Base-by-base conservation (phyloP, 345 rosid genomes). In the Ailanthus altissimus region DNA sequence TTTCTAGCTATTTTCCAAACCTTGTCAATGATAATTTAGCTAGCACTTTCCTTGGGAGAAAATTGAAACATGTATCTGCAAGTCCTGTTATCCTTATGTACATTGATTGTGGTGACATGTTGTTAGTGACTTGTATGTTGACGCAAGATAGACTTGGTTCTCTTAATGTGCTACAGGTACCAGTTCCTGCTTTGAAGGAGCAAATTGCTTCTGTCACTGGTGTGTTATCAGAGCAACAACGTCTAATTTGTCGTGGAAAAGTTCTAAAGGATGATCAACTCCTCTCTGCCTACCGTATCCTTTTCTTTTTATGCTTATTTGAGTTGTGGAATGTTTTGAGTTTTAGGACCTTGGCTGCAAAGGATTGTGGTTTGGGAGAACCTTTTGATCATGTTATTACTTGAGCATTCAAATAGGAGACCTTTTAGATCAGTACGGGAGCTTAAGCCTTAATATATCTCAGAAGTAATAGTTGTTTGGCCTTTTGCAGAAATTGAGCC, bases 231-330 rank as follows among this genome's bases (percentile, higher is more conserved):
- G 94, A 92, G 70, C 94, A 92, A 81, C 94, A 92, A 50, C 87
- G 97, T 42, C 78, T 92, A 38, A 92, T 92, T 75, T 92, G 97
- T 75, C 92, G 97, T n/a, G 97, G 97, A 76, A 92, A 82, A 81
- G 92, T 92, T 60, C 75, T 92, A 68, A 92, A 87, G 81, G 97
- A 92, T 72, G 94, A 92, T 74, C 92, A 92, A 67, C 90, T 92
- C 14, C 94, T 92, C 62, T 92, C 97, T 76, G 97, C 97, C 26
- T 90, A 92, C 73, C 92, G 97, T 92, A 92, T 92, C 97, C 90
- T 84, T 80, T 62, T 67, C 70, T 32, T n/a, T 70, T 58, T 23
- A 42, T 32, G 36, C 43, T 0, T 76, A 50, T 25, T 23, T 60
- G 43, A 45, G 70, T 72, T 20, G 63, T 70, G 40, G 26, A 74